Evolutionary conservation across 768 basidiomycete genomes (phyloP), one percentile per base, ranked within the genome.

Genomic region (Floccularia luteovirens): DNA sequence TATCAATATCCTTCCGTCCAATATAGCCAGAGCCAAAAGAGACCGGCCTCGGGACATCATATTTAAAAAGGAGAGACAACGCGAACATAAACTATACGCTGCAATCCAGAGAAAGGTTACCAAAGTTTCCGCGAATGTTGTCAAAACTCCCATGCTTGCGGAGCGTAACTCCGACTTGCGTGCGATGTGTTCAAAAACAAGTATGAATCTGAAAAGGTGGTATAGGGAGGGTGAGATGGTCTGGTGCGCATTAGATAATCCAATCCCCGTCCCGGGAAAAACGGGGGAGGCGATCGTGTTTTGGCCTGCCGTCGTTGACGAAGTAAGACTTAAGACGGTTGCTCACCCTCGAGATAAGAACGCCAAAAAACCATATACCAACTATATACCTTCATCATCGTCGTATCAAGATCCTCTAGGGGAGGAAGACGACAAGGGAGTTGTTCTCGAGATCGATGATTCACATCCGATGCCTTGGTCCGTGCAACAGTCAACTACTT

Each of bases 251-350:
- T 60, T 89, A 23, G 56, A 64, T 27, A 54, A 62, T 6, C 65
- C 78, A 0, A 79, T 87, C 27, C 47, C 54, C 2, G 67, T 68
- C 1, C 53, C 61, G 1, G 51, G 56, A 3, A 56, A 55, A 1
- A 55, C 60, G 13, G 63, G 61, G 13, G 64, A 70, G 36, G 50
- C 49, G n/a, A 82, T 90, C 46, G 52, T 58, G 19, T 81, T 75
- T 50, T 90, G 88, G 88, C 87, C 87, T 1, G 84, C 73, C 1
- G 50, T 88, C 16, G 70, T 90, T 5, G 70, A 79, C 13, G 74
- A 81, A 42, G 55, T 69, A 12, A 69, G 63, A 41, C 54, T 82
- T 38, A 75, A 70, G 51, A 62, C 67, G 2, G 58, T 64, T 30
- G 54, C 73, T 20, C 47, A 66, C 1, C 64, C 65, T 7, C 52